Conservation (phyloP, 257 asterid species). For the Lycium barbarum region DNA sequence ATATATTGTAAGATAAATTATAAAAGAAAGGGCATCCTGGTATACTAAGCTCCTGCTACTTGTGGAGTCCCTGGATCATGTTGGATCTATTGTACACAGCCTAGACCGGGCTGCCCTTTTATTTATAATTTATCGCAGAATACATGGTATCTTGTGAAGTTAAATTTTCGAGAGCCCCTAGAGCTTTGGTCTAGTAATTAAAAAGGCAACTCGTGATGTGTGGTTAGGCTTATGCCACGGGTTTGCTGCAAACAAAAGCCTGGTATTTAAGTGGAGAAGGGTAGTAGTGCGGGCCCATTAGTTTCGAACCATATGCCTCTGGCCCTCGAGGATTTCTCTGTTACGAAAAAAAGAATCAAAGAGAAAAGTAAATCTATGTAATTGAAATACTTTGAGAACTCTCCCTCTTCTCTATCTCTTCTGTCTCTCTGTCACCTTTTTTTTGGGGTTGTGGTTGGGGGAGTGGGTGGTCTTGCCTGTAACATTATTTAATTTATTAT, state of each 20-base stretch:
- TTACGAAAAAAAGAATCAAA: background rate
- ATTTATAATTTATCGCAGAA: background rate
- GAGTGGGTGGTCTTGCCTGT: background rate
- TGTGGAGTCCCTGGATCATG: background rate
- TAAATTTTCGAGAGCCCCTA: background rate
- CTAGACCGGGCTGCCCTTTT: background rate
- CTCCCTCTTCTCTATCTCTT: background rate
- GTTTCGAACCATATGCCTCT: background rate
- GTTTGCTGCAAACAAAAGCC: background rate
- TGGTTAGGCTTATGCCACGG: background rate
- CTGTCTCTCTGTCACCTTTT: constrained; percentile 9
- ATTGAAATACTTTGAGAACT: background rate
- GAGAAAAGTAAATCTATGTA: background rate
- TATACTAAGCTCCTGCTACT: background rate
- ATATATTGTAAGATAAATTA: background rate
- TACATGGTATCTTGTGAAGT: background rate
- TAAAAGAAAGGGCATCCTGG: background rate
- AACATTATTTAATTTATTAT: background rate
- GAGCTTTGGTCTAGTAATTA: background rate
- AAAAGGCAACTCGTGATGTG: background rate
- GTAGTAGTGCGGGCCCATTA: background rate
- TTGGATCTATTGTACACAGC: background rate
- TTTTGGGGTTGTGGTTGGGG: background rate
- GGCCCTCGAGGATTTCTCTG: constrained; percentile 1
- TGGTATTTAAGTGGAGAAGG: background rate